Percentiles rank a stretch among this genome's conserved stretches.
These are phyloP conservation scores for Pseudonitzschia multiseries DNA, from an alignment of 108 stramenopile genomes.

Conservation along the genomic window DNA sequence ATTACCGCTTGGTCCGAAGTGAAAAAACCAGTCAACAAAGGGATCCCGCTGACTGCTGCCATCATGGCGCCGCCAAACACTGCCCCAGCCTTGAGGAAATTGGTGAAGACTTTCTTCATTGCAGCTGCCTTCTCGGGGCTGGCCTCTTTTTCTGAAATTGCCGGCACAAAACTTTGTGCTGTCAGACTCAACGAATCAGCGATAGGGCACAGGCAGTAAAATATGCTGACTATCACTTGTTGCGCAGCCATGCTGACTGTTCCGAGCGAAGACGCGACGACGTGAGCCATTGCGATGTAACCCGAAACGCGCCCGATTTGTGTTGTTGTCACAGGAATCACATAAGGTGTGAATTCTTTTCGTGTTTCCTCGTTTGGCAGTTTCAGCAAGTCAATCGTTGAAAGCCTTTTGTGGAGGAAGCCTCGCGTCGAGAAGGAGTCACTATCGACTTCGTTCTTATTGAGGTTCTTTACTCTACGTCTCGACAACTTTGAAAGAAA, in stretches of 20 bases:
- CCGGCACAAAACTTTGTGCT: conserved; percentile 79
- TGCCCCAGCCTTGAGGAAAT: conserved; percentile 70
- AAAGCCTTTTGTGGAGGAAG: conserved; percentile 39
- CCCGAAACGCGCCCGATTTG: conserved; percentile 74
- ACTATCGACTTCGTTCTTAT: conserved; percentile 1
- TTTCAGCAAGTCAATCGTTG: conserved; percentile 39
- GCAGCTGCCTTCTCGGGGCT: conserved; percentile 54
- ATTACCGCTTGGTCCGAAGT: conserved; percentile 74
- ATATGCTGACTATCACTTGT: conserved; percentile 74
- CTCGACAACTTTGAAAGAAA: neutral
- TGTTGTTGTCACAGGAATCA: conserved; percentile 77
- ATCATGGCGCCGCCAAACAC: conserved; percentile 64
- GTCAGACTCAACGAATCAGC: conserved; percentile 75
- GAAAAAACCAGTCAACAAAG: conserved; percentile 61
- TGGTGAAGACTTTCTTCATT: conserved; percentile 48
- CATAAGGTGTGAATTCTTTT: conserved; percentile 62
- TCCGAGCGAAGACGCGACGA: conserved; percentile 68
- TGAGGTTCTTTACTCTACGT: neutral
- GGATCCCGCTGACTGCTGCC: conserved; percentile 52
- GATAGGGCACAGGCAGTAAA: conserved; percentile 77
- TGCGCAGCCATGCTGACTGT: conserved; percentile 79
- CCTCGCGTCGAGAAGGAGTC: conserved; percentile 34
- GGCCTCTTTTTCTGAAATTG: conserved; percentile 43
- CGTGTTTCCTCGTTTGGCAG: conserved; percentile 31
- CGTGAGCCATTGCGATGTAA: conserved; percentile 85